Percentiles rank a stretch among this genome's conserved stretches.
Evolutionary conservation across 192 early-diverging fungal species (phyloP).

Genomic region (Funneliformis mosseae): DNA sequence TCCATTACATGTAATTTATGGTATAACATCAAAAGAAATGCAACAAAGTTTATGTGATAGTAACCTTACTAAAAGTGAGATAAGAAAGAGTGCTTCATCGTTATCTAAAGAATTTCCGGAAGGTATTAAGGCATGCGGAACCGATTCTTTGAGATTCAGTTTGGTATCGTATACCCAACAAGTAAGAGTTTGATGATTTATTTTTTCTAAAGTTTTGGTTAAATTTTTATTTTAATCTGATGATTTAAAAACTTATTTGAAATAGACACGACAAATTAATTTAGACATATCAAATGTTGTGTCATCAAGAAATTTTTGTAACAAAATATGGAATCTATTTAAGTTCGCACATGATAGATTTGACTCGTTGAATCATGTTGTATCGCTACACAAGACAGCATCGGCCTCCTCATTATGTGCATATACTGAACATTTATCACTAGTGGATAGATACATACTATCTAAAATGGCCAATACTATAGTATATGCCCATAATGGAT

Average conservation of each 20-base stretch:
- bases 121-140: constrained; percentile 90
- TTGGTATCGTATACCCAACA: constrained; percentile 71
- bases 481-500: constrained; percentile 61
- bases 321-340: constrained; percentile 96
- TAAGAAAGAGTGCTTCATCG: constrained; percentile 63
- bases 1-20: constrained; percentile 82
- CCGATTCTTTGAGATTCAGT: constrained; percentile 81
- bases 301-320: constrained; percentile 88
- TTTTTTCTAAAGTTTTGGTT: neutral
- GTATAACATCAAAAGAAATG: constrained; percentile 70
- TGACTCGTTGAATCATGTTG: constrained; percentile 49
- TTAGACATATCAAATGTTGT: constrained; percentile 86
- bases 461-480: constrained; percentile 78
- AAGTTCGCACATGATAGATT: constrained; percentile 70
- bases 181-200: neutral
- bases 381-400: constrained; percentile 5
- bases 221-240: neutral
- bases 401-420: constrained; percentile 15
- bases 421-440: constrained; percentile 42
- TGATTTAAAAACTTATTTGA: neutral
- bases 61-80: constrained; percentile 78
- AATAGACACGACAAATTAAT: constrained; percentile 85
- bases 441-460: constrained; percentile 85
- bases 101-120: constrained; percentile 81
- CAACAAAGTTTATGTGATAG: constrained; percentile 70